Percentiles rank a stretch among this genome's conserved stretches.
phyloP scores from a whole-genome alignment of 2,329 filamentous ascomycete species.

The Fusarium goolgardi region DNA sequence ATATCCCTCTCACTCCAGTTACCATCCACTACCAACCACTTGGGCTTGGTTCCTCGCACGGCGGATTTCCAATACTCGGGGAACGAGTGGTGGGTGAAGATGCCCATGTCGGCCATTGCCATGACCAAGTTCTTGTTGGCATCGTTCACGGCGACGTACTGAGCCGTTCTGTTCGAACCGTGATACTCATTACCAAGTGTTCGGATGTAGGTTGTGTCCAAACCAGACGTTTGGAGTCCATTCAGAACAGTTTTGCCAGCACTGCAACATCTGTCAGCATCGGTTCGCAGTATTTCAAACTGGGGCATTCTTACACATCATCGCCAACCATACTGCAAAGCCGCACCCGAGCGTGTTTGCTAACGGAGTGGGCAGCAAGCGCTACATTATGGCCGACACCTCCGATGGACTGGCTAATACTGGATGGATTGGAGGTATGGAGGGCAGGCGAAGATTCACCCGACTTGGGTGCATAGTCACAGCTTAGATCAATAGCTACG shows the following conservation, averaged over 20 bases:
- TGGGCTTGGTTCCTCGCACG: slow-evolving; percentile 68
- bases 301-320: slow-evolving; percentile 68
- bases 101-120: slow-evolving; percentile 95
- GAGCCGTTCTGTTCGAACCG: slow-evolving; percentile 76
- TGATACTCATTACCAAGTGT: slow-evolving; percentile 61
- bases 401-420: slow-evolving; percentile 84
- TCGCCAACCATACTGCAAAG: slow-evolving; percentile 86
- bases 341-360: slow-evolving; percentile 70
- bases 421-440: slow-evolving; percentile 87
- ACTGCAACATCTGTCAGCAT: slow-evolving; percentile 52
- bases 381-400: slow-evolving; percentile 95
- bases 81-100: slow-evolving; percentile 71
- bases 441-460: slow-evolving; percentile 60
- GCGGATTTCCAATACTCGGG: slow-evolving; percentile 69
- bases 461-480: slow-evolving; percentile 69
- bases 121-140: slow-evolving; percentile 83
- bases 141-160: slow-evolving; percentile 93
- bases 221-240: slow-evolving; percentile 71
- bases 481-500: slow-evolving; percentile 87
- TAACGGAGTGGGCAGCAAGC: slow-evolving; percentile 77
- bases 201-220: slow-evolving; percentile 73
- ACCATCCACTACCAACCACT: slow-evolving; percentile 85
- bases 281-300: background rate
- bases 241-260: slow-evolving; percentile 79
- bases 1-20: slow-evolving; percentile 82